A percentile compares a stretch with the other conserved stretches of the same genome.
These are phyloP conservation scores for Onygena corvina DNA, from an alignment of 2,329 filamentous ascomycete genomes.

Conservation along the genomic window DNA sequence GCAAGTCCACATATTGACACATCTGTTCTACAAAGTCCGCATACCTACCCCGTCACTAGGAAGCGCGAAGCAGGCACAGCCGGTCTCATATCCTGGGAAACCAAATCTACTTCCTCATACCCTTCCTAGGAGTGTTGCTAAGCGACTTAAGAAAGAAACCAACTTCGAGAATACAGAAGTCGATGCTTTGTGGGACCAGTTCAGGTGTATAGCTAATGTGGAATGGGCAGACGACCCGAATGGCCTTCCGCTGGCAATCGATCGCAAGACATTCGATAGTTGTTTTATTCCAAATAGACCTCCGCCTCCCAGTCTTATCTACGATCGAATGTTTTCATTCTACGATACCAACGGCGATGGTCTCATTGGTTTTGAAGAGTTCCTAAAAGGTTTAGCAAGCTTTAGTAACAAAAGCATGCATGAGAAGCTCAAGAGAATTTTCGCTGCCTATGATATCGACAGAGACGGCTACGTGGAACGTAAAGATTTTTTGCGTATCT, in stretches of 20 bases:
- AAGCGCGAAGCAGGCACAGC: conserved; percentile 62
- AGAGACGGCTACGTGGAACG: conserved; percentile 74
- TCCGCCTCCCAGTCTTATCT: conserved; percentile 73
- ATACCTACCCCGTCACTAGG: conserved; percentile 79
- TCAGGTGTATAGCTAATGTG: conserved; percentile 81
- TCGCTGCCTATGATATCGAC: conserved; percentile 84
- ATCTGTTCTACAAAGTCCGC: conserved; percentile 92
- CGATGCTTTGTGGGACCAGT: conserved; percentile 93
- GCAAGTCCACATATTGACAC: conserved; percentile 68
- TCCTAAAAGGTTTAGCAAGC: conserved; percentile 65
- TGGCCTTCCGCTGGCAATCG: conserved; percentile 68
- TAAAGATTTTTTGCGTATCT: conserved; percentile 80
- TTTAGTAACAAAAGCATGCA: conserved; percentile 47
- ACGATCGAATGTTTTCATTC: conserved; percentile 92
- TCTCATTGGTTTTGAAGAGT: conserved; percentile 85
- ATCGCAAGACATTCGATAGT: conserved; percentile 82
- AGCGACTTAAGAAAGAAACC: conserved; percentile 57
- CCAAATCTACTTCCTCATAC: conserved; percentile 57
- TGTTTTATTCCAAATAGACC: conserved; percentile 77
- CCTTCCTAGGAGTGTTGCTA: conserved; percentile 56
- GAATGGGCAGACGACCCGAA: conserved; percentile 74
- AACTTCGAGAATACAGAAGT: conserved; percentile 76
- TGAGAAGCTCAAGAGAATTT: conserved; percentile 60
- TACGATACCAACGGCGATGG: conserved; percentile 87
- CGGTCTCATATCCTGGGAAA: conserved; percentile 80